phyloP scores from a whole-genome alignment of 192 early-diverging fungal genomes.

The Jimgerdemannia flammicorona region DNA sequence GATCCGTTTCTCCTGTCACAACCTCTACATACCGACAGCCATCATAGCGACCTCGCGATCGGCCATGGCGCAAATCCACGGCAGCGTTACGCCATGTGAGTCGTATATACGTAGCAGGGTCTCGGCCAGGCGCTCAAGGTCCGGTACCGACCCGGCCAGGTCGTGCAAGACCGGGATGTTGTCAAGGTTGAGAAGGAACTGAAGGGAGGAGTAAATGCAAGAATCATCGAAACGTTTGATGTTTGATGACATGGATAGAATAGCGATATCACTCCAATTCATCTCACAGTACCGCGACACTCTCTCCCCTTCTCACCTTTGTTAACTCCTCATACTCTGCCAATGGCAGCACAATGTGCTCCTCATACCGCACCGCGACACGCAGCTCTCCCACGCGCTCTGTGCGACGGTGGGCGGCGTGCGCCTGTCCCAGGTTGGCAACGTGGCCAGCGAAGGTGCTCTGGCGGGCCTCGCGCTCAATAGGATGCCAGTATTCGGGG shows the following conservation, averaged over 20 bases:
- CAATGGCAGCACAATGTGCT: constrained; percentile 34
- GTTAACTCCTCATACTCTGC: constrained; percentile 29
- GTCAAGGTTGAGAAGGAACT: constrained; percentile 33
- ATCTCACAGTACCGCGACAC: neutral
- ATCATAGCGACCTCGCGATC: constrained; percentile 43
- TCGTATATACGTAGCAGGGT: constrained; percentile 41
- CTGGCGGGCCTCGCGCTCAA: constrained; percentile 22
- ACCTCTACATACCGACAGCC: constrained; percentile 23
- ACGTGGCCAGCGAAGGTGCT: constrained; percentile 14
- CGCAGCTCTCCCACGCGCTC: constrained; percentile 33
- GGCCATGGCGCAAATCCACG: constrained; percentile 40
- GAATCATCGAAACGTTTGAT: no score
- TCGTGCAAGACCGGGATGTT: constrained; percentile 37
- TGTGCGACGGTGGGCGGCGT: neutral
- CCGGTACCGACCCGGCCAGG: constrained; percentile 27
- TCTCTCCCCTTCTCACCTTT: constrained; percentile 21
- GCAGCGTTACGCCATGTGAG: constrained; percentile 25
- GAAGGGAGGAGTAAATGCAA: neutral
- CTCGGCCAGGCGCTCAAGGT: constrained; percentile 34
- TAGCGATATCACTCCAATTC: neutral
- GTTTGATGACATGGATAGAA: no score
- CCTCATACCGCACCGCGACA: constrained; percentile 34
- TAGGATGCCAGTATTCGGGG: constrained; percentile 22
- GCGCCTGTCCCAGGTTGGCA: constrained; percentile 11
- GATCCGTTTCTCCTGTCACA: neutral